A percentile compares a stretch with the other conserved stretches of the same genome.
These are phyloP conservation scores for Dryadomyces quercivorus DNA, from an alignment of 2,329 filamentous ascomycete genomes.

Conservation along the genomic window DNA sequence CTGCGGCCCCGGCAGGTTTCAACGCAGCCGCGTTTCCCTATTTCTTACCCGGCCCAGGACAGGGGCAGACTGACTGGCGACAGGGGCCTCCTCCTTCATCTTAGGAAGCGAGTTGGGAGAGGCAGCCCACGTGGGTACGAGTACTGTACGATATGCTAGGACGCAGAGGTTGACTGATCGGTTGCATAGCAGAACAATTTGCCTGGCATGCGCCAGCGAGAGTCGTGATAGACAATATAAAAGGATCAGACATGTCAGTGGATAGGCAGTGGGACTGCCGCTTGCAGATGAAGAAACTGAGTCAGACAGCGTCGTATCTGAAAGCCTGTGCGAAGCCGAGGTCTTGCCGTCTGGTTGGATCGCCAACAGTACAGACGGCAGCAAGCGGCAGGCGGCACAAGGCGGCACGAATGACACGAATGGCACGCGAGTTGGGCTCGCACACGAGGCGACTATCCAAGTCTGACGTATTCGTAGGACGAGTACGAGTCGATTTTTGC, in stretches of 20 bases:
- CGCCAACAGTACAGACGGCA: background rate
- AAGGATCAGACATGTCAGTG: no score
- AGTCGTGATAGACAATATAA: no score
- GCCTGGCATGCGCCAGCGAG: no score
- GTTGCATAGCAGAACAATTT: background rate
- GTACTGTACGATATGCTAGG: no score
- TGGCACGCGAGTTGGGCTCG: no score
- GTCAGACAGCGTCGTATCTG: background rate
- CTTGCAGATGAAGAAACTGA: no score
- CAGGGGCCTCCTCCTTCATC: constrained; percentile 3
- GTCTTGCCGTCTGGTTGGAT: background rate
- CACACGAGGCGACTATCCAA: no score
- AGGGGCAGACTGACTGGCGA: constrained; percentile 6
- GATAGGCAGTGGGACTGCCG: no score
- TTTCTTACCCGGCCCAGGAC: constrained; percentile 4
- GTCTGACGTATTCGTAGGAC: background rate
- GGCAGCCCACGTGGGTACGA: no score
- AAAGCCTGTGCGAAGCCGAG: background rate
- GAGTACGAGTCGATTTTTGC: background rate
- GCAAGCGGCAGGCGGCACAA: no score
- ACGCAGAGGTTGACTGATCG: no score
- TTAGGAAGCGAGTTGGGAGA: background rate
- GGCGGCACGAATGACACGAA: no score
- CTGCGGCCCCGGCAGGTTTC: background rate
- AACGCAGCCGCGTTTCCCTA: constrained; percentile 5